Conservation (phyloP, 352 stramenopile genomes). For the Phytophthora pluvialis region DNA sequence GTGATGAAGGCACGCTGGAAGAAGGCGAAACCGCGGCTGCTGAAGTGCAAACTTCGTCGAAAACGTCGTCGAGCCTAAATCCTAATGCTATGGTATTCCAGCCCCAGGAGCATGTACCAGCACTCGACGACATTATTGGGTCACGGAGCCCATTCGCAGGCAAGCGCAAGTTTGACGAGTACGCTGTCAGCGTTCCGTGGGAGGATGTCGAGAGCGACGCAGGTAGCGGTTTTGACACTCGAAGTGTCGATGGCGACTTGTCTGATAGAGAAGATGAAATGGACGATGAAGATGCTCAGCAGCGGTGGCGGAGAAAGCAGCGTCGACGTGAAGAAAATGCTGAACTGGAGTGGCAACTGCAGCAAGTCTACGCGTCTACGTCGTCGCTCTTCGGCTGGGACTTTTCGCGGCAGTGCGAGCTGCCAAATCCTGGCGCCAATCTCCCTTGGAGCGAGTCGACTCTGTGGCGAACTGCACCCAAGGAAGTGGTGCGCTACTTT, state of each 20-base stretch:
- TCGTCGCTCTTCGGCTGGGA: conserved; percentile 82
- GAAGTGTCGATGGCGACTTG: conserved; percentile 22
- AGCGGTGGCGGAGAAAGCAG: conserved; percentile 34
- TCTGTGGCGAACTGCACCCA: conserved; percentile 71
- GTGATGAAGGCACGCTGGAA: conserved; percentile 22
- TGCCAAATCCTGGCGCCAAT: conserved; percentile 22
- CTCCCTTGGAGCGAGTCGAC: conserved; percentile 55
- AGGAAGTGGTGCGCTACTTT: conserved; percentile 81
- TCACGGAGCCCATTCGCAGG: conserved; percentile 25
- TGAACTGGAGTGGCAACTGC: conserved; percentile 69
- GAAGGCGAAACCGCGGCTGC: neutral
- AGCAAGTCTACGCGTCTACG: conserved; percentile 78
- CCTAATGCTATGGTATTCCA: conserved; percentile 67
- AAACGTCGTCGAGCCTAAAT: conserved; percentile 47
- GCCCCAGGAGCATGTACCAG: conserved; percentile 27
- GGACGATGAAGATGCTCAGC: conserved; percentile 14
- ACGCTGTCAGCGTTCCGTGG: conserved; percentile 56
- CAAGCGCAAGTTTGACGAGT: conserved; percentile 81
- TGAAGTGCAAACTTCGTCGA: conserved; percentile 15
- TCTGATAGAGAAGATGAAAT: conserved; percentile 37
- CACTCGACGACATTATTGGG: neutral
- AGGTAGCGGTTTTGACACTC: conserved; percentile 16
- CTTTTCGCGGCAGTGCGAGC: conserved; percentile 63
- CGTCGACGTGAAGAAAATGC: conserved; percentile 56
- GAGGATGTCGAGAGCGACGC: conserved; percentile 41